Percentiles rank a stretch among this genome's conserved stretches.
Evolutionary conservation across 2,329 filamentous ascomycete genomes (phyloP).

Genomic region (Phyllosticta paracitricarpa): DNA sequence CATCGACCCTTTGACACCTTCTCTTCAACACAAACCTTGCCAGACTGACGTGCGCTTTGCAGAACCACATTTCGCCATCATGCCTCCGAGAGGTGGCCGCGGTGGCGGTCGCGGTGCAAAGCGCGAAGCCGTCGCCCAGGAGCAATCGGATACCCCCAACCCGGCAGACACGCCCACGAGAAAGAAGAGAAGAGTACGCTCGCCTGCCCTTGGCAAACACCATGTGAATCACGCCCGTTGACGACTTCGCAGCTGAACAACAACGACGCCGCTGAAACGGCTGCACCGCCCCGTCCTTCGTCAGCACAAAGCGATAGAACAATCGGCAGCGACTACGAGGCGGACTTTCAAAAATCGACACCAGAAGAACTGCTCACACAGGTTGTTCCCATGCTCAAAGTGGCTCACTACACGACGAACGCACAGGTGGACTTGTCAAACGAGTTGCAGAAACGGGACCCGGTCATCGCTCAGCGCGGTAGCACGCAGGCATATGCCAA

Average conservation of each 20-base stretch:
- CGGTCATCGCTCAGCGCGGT: slow-evolving; percentile 30
- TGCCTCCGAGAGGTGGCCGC: slow-evolving; percentile 8
- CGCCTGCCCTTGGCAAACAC: neutral
- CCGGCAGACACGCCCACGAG: slow-evolving; percentile 39
- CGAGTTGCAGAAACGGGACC: slow-evolving; percentile 30
- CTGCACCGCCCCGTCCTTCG: slow-evolving; percentile 21
- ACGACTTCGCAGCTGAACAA: slow-evolving; percentile 23
- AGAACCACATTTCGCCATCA: neutral
- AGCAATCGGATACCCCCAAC: slow-evolving; percentile 34
- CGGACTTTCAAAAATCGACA: slow-evolving; percentile 26
- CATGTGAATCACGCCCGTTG: neutral
- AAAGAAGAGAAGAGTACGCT: slow-evolving; percentile 36
- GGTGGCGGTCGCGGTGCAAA: slow-evolving; percentile 10
- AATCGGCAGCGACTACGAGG: slow-evolving; percentile 32
- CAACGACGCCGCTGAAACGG: slow-evolving; percentile 17
- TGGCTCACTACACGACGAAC: slow-evolving; percentile 42
- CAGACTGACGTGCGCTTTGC: neutral
- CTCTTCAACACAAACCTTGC: neutral
- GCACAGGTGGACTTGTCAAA: slow-evolving; percentile 48
- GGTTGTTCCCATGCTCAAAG: slow-evolving; percentile 32
- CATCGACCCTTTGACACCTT: neutral
- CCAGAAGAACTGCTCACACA: slow-evolving; percentile 18
- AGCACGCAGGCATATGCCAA: slow-evolving; percentile 62
- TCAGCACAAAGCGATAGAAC: slow-evolving; percentile 27
- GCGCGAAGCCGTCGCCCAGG: slow-evolving; percentile 9